These are phyloP conservation scores for Populus tomentosa DNA, from an alignment of 441 rosid genomes.

Conservation along the genomic window DNA sequence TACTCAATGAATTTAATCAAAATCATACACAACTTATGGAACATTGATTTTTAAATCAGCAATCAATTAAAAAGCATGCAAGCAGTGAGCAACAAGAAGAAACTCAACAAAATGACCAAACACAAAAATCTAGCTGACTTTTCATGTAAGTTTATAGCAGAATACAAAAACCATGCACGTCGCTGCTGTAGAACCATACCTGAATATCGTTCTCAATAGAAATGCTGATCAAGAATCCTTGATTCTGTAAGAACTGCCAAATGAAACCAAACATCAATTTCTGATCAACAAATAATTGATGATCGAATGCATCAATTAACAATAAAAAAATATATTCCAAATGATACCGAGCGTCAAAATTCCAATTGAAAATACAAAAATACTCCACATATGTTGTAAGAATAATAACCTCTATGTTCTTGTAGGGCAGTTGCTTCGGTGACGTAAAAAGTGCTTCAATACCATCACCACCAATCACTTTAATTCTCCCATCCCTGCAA, in stretches of 20 bases:
- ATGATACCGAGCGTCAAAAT: not conserved
- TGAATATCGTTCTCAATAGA: constrained; percentile 54
- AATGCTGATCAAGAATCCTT: constrained; percentile 48
- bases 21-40: not conserved
- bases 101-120: not conserved
- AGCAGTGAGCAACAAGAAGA: not conserved
- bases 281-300: not conserved
- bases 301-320: not conserved
- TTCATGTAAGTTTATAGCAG: not conserved
- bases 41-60: not conserved
- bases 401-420: constrained; percentile 44
- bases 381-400: not conserved
- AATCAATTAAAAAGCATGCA: not conserved
- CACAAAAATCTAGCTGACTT: not conserved
- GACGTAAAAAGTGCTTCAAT: constrained; percentile 58
- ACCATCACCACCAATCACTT: constrained; percentile 60
- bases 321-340: too few relatives aligned
- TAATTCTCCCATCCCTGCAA: constrained; percentile 62
- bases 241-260: constrained; percentile 62
- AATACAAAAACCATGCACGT: not conserved
- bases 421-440: constrained; percentile 44
- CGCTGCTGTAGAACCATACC: constrained; percentile 30
- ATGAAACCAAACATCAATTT: constrained; percentile 16
- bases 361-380: not conserved
- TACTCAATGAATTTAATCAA: not conserved